phyloP scores from a whole-genome alignment of 2,329 filamentous ascomycete species.

The Thelonectria rubi region DNA sequence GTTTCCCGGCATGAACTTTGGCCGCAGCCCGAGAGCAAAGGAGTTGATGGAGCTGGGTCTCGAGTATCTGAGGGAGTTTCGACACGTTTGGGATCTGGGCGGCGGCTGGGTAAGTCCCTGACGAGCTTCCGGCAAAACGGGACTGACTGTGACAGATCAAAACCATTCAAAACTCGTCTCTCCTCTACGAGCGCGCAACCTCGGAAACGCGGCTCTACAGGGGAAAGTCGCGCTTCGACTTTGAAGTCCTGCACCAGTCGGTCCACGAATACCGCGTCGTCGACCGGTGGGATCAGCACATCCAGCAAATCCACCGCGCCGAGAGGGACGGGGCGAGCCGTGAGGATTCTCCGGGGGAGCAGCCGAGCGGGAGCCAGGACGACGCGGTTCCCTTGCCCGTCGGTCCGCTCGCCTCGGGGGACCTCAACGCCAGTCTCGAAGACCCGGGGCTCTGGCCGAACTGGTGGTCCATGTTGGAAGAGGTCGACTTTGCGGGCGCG shows the following conservation, averaged over 20 bases:
- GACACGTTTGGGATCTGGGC: slow-evolving; percentile 35
- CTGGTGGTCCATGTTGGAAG: slow-evolving; percentile 41
- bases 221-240: slow-evolving; percentile 33
- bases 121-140: fast-evolving
- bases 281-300: slow-evolving; percentile 32
- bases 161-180: slow-evolving; percentile 37
- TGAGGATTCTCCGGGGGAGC: not conserved
- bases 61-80: slow-evolving; percentile 37
- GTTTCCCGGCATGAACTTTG: slow-evolving; percentile 53
- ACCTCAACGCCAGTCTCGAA: slow-evolving; percentile 8
- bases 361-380: not conserved
- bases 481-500: slow-evolving; percentile 34
- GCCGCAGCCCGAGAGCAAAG: slow-evolving; percentile 26
- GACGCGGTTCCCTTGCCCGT: not conserved
- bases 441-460: slow-evolving; percentile 33
- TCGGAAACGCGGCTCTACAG: slow-evolving; percentile 32
- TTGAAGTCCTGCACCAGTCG: slow-evolving; percentile 34
- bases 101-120: slow-evolving; percentile 33
- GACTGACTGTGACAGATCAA: slow-evolving; percentile 32
- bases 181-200: slow-evolving; percentile 33
- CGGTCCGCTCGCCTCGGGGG: slow-evolving; percentile 14
- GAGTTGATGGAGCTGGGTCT: slow-evolving; percentile 34
- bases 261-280: slow-evolving; percentile 36
- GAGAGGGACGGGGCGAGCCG: slow-evolving; percentile 25
- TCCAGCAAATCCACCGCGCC: slow-evolving; percentile 35